These are phyloP conservation scores for Cyberlindnera misumaiensis DNA, from an alignment of 805 yeast species.

Conservation along the genomic window DNA sequence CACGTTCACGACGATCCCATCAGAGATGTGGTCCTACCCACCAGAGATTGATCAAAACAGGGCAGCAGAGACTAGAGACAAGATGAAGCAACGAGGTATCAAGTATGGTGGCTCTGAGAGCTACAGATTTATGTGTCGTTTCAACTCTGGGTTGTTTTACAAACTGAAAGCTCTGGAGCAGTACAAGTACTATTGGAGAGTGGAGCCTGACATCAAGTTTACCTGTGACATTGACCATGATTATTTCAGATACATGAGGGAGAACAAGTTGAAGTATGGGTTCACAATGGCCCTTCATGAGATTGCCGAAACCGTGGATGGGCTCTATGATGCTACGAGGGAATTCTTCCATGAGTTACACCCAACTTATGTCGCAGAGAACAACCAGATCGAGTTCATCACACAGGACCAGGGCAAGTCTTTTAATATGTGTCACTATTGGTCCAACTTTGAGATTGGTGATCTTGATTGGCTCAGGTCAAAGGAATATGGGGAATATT, in stretches of 20 bases:
- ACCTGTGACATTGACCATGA: slow-evolving; percentile 60
- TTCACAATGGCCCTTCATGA: slow-evolving; percentile 64
- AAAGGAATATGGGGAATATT: slow-evolving; percentile 49
- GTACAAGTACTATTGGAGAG: slow-evolving; percentile 72
- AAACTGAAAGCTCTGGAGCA: slow-evolving; percentile 48
- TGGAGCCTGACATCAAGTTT: slow-evolving; percentile 61
- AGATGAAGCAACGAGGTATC: slow-evolving; percentile 36
- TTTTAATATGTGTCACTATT: slow-evolving; percentile 73
- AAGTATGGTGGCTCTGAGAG: slow-evolving; percentile 54
- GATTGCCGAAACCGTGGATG: slow-evolving; percentile 50
- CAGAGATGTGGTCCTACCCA: slow-evolving; percentile 64
- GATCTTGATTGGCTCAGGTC: slow-evolving; percentile 64
- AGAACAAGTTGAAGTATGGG: slow-evolving; percentile 52
- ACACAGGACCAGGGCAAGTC: slow-evolving; percentile 55
- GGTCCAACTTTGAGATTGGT: slow-evolving; percentile 77
- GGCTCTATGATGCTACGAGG: slow-evolving; percentile 53
- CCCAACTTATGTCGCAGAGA: slow-evolving; percentile 40
- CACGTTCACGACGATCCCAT: slow-evolving; percentile 52
- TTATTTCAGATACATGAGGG: slow-evolving; percentile 52
- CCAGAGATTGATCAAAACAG: slow-evolving; percentile 45
- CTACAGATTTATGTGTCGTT: slow-evolving; percentile 63
- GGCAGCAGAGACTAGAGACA: slow-evolving; percentile 36
- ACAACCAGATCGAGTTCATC: slow-evolving; percentile 55
- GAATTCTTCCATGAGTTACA: slow-evolving; percentile 37
- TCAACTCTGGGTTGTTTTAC: slow-evolving; percentile 49